phyloP scores from a whole-genome alignment of 306 rosid species.

The Lathyrus oleraceus region DNA sequence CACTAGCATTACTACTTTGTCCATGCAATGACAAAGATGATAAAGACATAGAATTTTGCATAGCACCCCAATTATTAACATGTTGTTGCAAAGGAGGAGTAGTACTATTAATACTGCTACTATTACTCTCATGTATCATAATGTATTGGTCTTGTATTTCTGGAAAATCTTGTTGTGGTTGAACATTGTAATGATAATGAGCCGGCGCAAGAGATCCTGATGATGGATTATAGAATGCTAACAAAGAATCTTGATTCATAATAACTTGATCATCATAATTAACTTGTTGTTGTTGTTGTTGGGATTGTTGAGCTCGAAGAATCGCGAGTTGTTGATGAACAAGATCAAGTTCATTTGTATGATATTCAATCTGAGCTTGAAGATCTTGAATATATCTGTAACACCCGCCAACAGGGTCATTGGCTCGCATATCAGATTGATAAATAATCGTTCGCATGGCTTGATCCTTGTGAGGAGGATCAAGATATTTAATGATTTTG shows the following conservation, averaged over 20 bases:
- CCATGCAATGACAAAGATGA: conserved; percentile 52
- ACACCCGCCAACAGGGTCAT: conserved; percentile 88
- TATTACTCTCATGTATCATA: conserved; percentile 27
- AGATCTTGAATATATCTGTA: conserved; percentile 58
- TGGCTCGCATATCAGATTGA: conserved; percentile 81
- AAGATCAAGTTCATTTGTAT: conserved; percentile 52
- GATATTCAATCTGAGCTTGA: conserved; percentile 52
- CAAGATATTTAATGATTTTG: conserved; percentile 58
- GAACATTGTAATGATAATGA: conserved; percentile 35
- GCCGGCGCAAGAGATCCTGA: background rate
- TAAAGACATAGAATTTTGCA: conserved; percentile 49
- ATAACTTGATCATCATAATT: conserved; percentile 36
- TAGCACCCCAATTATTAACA: conserved; percentile 59
- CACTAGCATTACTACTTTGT: conserved; percentile 34
- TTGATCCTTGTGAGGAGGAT: conserved; percentile 50
- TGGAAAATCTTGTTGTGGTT: conserved; percentile 21
- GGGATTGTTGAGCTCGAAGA: conserved; percentile 43
- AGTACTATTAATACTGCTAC: background rate
- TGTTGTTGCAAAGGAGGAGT: conserved; percentile 49
- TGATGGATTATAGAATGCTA: conserved; percentile 37
- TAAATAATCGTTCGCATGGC: conserved; percentile 77
- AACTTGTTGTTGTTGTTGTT: conserved; percentile 1
- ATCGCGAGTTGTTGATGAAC: conserved; percentile 72
- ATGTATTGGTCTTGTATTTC: conserved; percentile 32
- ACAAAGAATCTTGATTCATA: conserved; percentile 39